Evolutionary conservation across 345 rosid species (phyloP), one percentile per base, ranked within the genome.

Genomic region (Gossypium longicalyx): DNA sequence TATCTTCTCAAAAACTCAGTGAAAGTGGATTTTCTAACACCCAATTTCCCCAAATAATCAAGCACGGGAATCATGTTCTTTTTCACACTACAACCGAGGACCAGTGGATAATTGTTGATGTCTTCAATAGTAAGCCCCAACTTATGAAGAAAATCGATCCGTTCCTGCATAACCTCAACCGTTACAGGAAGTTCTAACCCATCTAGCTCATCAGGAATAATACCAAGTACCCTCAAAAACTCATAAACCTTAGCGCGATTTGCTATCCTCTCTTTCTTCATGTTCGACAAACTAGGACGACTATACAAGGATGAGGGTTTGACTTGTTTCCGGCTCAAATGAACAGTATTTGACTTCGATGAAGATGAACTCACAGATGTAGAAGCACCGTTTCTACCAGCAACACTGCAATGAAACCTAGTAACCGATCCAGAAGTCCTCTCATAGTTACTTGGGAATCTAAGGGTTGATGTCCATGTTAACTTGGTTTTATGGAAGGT

Each of bases 21-120:
- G 65, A 94, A 78, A 6, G 94, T 87, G 13, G 98, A 88, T 70
- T 89, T 92, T 82, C 95, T 90, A 58, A 94, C 97, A 10, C 98
- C 97, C 79, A 94, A 80, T 77, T 88, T 94, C 70, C 98, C 98
- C 48, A 94, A 90, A 73, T 91, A 94, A 79, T 94, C 98, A 49
- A 94, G 82, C 71, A 91, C 98, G 0, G 98, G 98, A 74, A 91
- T 83, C 98, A 94, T 91, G 77, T 91, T 94, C 89, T 91, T 94
- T 85, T 91, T 94, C 79, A 94, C 98, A 59, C 98, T 94, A 80
- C 98, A 94, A 43, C 97, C 98, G 44, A 94, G 98, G 77, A 91
- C 90, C 70, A 94, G 91, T 9, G 98, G 97, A 77, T 94, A 94
- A 78, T 87, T 90, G 73, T 91, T 90, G 49, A 94, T 86, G 78